Base-by-base conservation (phyloP, 2,329 filamentous ascomycete genomes). In the Ilyonectria robusta region DNA sequence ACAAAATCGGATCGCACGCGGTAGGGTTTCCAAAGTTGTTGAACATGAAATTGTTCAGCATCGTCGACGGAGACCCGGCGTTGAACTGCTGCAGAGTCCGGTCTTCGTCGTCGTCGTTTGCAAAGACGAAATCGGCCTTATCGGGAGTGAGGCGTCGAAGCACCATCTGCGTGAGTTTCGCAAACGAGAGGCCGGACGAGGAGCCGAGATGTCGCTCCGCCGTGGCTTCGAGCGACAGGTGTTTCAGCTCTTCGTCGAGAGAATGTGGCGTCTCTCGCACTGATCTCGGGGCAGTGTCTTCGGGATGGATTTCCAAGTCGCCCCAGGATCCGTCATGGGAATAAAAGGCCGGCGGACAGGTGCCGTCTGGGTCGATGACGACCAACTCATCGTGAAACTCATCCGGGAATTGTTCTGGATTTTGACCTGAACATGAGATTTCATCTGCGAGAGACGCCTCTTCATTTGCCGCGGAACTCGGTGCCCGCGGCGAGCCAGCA, bases 131-230 rank as follows among this genome's bases (percentile, higher is more conserved):
- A 31, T 81, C 81, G 6, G 80, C 78, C 62, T 80, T 79, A 72
- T 84, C 82, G 6, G 83, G 82, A 3, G 78, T 80, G 6, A 84
- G 72, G 29, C 83, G 79, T 6, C 79, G 78, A 2, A 85, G 77
- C 2, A 84, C 78, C 2, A 77, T 78, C 56, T 84, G 82, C 1
- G 82, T 84, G 13, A 84, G 75, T 40, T 79, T 81, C 6, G 83
- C 83, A 66, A 85, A 84, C 0, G 82, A 82, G 2, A 85, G 62
- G 0, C 83, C 83, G 0, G 84, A 85, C 0, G 82, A 79, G 0
- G 82, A 82, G 2, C 83, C 83, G 5, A 85, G 69, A 65, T 85
- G 80, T 4, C 82, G 76, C 42, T 85, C 83, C 10, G 83, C 83
- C 0, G 81, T 78, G 1, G 83, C 83, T 59, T 84, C 81, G 0